phyloP scores from a whole-genome alignment of 768 basidiomycete species.

The Mycena galericulata region DNA sequence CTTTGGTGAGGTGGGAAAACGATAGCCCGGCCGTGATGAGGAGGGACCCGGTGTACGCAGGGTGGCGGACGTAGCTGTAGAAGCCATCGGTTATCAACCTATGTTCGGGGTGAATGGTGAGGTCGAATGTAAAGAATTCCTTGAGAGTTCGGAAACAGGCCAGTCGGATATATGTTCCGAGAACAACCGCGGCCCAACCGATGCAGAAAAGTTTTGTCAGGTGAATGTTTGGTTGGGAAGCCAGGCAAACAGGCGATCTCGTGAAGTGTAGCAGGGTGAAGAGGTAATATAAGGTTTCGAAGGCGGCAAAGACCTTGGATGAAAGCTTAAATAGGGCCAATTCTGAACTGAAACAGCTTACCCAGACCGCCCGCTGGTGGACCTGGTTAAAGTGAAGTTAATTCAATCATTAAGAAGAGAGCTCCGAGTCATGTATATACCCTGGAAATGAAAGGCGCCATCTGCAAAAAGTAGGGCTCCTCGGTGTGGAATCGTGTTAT shows the following conservation, averaged over 20 bases:
- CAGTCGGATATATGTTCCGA: conserved; percentile 55
- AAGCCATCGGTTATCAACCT: conserved; percentile 56
- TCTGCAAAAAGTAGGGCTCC: conserved; percentile 56
- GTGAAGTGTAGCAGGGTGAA: conserved; percentile 42
- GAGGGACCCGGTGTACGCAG: conserved; percentile 61
- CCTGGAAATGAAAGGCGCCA: conserved; percentile 61
- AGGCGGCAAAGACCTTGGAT: conserved; percentile 46
- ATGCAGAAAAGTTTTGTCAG: conserved; percentile 51
- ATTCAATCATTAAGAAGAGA: conserved; percentile 24
- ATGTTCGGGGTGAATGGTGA: conserved; percentile 58
- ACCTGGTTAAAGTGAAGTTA: conserved; percentile 19
- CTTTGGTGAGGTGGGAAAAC: conserved; percentile 53
- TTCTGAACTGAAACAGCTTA: conserved; percentile 32
- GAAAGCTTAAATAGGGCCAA: neutral
- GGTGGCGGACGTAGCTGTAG: conserved; percentile 62
- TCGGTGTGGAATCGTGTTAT: conserved; percentile 56
- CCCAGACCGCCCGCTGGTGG: conserved; percentile 20
- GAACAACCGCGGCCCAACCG: conserved; percentile 42
- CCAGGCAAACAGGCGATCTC: conserved; percentile 46
- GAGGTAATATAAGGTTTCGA: conserved; percentile 49
- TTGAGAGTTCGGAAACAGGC: conserved; percentile 60
- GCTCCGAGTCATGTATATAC: conserved; percentile 37
- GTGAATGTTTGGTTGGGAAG: conserved; percentile 41
- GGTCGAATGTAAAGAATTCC: conserved; percentile 61
- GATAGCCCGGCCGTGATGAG: conserved; percentile 55